Conservation (phyloP, 352 stramenopile genomes). For the Globisporangium ultimum region DNA sequence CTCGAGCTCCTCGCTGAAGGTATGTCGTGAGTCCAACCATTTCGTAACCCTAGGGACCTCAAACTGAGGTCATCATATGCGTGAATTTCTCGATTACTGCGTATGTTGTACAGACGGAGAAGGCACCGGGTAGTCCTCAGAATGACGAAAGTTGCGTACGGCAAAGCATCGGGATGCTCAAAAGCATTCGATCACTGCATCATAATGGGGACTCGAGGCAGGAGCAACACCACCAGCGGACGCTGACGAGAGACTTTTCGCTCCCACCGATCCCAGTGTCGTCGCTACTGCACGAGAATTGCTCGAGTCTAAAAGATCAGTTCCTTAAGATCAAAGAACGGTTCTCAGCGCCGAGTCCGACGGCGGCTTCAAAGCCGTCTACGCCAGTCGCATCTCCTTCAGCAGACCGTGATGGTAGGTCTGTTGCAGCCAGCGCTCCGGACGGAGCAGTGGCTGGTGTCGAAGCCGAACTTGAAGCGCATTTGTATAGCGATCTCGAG, state of each 20-base stretch:
- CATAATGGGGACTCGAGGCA: slow-evolving; percentile 11
- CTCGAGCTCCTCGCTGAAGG: not conserved
- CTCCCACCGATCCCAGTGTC: slow-evolving; percentile 37
- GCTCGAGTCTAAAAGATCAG: slow-evolving; percentile 73
- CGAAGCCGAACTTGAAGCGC: too few relatives aligned
- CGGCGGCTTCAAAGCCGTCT: slow-evolving; percentile 19
- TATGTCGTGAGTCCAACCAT: too few relatives aligned
- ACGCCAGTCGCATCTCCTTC: not conserved
- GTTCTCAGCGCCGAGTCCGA: slow-evolving; percentile 33
- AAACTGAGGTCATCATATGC: too few relatives aligned
- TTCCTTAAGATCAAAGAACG: slow-evolving; percentile 80
- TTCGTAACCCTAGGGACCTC: too few relatives aligned
- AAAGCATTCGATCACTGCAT: slow-evolving; percentile 23
- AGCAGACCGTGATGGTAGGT: not conserved
- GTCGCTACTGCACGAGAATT: slow-evolving; percentile 51
- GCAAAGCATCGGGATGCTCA: slow-evolving; percentile 19
- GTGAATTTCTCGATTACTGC: not conserved
- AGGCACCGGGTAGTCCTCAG: not conserved
- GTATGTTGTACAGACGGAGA: not conserved
- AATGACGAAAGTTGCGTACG: slow-evolving; percentile 5
- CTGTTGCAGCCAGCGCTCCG: too few relatives aligned
- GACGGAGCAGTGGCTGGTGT: too few relatives aligned
- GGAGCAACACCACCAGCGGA: slow-evolving; percentile 22
- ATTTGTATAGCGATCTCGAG: too few relatives aligned
- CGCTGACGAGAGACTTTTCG: slow-evolving; percentile 58